These are phyloP conservation scores for Fusarium compactum DNA, from an alignment of 2,329 filamentous ascomycete genomes.

Conservation along the genomic window DNA sequence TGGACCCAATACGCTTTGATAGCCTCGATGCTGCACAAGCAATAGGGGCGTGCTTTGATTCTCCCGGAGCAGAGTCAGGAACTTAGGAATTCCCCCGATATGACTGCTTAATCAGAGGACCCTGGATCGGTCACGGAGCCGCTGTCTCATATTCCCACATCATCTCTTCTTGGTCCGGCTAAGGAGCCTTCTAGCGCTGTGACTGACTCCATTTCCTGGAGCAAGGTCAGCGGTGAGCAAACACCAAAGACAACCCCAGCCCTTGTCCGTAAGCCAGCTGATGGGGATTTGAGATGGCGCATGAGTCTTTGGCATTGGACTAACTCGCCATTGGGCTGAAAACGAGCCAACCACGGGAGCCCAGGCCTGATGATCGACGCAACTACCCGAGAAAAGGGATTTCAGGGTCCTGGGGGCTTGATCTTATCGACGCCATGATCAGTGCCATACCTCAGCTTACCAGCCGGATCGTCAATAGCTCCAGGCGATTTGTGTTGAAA, in stretches of 20 bases:
- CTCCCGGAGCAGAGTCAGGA: slow-evolving; percentile 1
- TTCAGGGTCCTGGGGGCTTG: slow-evolving; percentile 39
- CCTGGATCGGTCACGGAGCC: slow-evolving; percentile 26
- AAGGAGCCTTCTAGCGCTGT: slow-evolving; percentile 18
- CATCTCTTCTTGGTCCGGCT: slow-evolving; percentile 4
- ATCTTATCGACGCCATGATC: slow-evolving; percentile 33
- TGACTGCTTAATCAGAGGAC: slow-evolving; percentile 23
- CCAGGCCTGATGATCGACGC: slow-evolving; percentile 39
- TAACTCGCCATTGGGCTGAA: slow-evolving; percentile 26
- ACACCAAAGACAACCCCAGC: background rate
- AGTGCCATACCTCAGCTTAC: slow-evolving; percentile 23
- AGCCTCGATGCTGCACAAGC: slow-evolving; percentile 8
- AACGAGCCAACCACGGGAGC: slow-evolving; percentile 17
- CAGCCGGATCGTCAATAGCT: slow-evolving; percentile 23
- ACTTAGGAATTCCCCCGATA: slow-evolving; percentile 5
- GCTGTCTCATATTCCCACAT: slow-evolving; percentile 32
- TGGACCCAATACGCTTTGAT: slow-evolving; percentile 11
- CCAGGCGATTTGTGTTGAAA: slow-evolving; percentile 9
- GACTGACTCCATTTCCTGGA: slow-evolving; percentile 15
- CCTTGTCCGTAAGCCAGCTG: slow-evolving; percentile 14
- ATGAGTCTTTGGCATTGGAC: slow-evolving; percentile 23
- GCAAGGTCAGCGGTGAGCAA: slow-evolving; percentile 25
- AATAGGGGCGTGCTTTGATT: slow-evolving; percentile 33
- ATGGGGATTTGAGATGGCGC: slow-evolving; percentile 26
- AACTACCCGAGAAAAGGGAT: slow-evolving; percentile 25